Base-by-base conservation (phyloP, 306 rosid species). In the Ammopiptanthus mongolicus region DNA sequence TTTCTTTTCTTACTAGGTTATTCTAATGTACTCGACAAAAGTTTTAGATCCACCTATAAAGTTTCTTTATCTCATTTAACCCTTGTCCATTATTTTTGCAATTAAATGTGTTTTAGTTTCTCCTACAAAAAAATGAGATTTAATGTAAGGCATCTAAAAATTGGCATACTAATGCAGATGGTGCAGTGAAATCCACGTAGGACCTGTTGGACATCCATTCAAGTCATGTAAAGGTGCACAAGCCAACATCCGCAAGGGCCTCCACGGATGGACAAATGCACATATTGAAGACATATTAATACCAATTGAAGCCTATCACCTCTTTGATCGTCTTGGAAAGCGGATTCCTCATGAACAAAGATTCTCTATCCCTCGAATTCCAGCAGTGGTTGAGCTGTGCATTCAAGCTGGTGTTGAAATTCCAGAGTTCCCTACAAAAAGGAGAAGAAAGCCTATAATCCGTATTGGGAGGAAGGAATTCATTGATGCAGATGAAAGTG, bases 121-220 rank as follows among this genome's bases (percentile, higher is more conserved):
- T 71, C 12, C 4, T 12, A 13, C 29, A 22, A 50, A 58, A 50
- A 41, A 55, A 22, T 41, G 21, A 51, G 56, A 73, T 71, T 25
- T 3, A 41, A 41, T 41, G 47, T 41, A 10, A 41, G 18, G 57
- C 25, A n/a, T 64, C 74, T 86, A 23, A 31, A 19, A 28, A 41
- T 65, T 69, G 11, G 67, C 29, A 67, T 77, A 18, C 68, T 29
- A 18, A 39, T 87, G 89, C 90, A 95, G 99, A 74, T 89, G 84
- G 86, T 92, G 97, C 79, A 92, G 82, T 69, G 99, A 95, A 89
- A 87, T 95, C 79, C 97, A 95, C 29, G 96, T 95, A 56, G 99
- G 97, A 52, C 89, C 93, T 57, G 84, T 85, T 71, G 99, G 99
- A 73, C 99, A 91, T 89, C 99, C 99, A 50, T 92, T 95, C 85